Evolutionary conservation across 2,329 filamentous ascomycete genomes (phyloP), one percentile per base, ranked within the genome.

Genomic region (Neopestalotiopsis rosae): DNA sequence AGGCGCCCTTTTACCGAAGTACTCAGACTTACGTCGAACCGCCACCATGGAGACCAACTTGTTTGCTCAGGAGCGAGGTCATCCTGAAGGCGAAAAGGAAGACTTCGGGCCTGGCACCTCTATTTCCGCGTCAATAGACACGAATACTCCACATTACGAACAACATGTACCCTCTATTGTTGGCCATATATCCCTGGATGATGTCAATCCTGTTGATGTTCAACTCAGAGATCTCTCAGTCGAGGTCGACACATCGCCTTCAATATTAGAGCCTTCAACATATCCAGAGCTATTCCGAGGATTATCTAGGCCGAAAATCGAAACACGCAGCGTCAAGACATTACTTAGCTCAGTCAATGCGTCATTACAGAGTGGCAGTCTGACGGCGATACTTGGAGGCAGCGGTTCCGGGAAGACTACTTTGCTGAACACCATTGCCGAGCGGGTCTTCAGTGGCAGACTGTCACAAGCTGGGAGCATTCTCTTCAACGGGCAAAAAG

Each of bases 381-480:
- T 95, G 56, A 94, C 91, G 0, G 92, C 92, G 9, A 94, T 94
- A 66, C 89, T 94, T 68, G 92, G 92, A 10, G 91, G 91, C 3
- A 91, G 90, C 74, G 92, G 92, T 24, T 91, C 89, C 1, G 92
- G 92, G 0, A 94, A 94, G 81, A 92, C 90, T 3, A 91, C 90
- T 0, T 80, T 92, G 68, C 82, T 94, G 42, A 94, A 94, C 76
- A 88, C 90, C 24, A 86, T 94, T 81, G 90, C 92, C 12, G 89
- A 92, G 72, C 87, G 92, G 42, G 88, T 94, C 77, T 83, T 85
- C n/a, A 88, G 87, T 72, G 79, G 83, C 0, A 79, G 85, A 9
- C 75, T 89, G 17, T 79, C 79, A 2, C 84, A 88, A 38, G 81
- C 84, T 3, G 92, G 92, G 0, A 77, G 79, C 3, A 86, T 85